Base-by-base conservation (phyloP, 1,284 basidiomycete species). In the Ustilago nuda region DNA sequence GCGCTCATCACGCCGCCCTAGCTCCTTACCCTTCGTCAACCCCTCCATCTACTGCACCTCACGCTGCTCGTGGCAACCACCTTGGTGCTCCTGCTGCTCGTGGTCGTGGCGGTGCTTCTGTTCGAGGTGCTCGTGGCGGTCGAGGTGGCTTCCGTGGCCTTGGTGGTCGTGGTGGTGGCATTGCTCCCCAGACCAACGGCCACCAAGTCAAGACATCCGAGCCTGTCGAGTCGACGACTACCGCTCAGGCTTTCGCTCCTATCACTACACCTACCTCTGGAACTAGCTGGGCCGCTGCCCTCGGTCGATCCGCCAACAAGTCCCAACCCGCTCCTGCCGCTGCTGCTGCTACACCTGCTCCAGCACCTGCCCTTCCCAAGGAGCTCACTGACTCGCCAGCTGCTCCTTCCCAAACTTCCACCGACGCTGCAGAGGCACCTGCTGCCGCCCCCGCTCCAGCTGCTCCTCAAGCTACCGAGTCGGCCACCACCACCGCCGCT, bases 271-370 rank as follows among this genome's bases (percentile, higher is more conserved):
- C 78, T 23, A 74, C 75, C 41, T 55, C 72, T 27, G 78, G 75
- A 37, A 68, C 79, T 53, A 79, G 74, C 68, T 82, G 79, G 77
- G 81, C 81, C 41, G 76, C 79, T 36, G 77, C 79, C 43, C 70
- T 82, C 33, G 68, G 60, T 37, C 72, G 65, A 59, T 61, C 77
- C 23, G 70, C 58, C 54, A 61, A 59, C 56, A 66, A 72, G 66
- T 56, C 69, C 23, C 66, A 70, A 11, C 70, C 71, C 15, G 61
- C 76, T 45, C 41, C 73, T 11, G 63, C 62, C 30, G 37, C 61
- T n/a, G 63, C 64, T n/a, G 63, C 76, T 32, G 62, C 67, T 35
- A n/a, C 62, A 41, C 68, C 75, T 51, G 66, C 68, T 9, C 41
- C 67, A 19, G 70, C 78, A 32, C 57, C 78, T 27, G 68, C 60